Base-by-base conservation (phyloP, 2,329 filamentous ascomycete genomes). In the Claviceps sp. region DNA sequence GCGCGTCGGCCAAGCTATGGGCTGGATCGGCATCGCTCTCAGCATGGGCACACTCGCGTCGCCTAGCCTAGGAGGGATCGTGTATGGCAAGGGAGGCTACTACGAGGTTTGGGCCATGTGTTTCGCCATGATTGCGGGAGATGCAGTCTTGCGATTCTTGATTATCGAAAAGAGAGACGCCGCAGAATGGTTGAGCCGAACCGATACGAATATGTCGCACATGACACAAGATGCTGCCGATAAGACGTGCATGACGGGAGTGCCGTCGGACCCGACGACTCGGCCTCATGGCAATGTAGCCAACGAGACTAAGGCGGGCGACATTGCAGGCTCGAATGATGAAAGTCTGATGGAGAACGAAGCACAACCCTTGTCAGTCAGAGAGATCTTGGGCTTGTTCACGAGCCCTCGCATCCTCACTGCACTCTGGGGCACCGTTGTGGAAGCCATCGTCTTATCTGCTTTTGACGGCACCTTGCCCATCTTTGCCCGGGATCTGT, bases 31-130 rank as follows among this genome's bases (percentile, higher is more conserved):
- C 43, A 63, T 61, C 52, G 59, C 64, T 4, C 59, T 60, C n/a
- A 66, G 64, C 48, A 49, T 65, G n/a, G 64, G 62, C 22, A 61
- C 65, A 40, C 54, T 68, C 14, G 50, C 55, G 1, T 64, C 65
- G 14, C 65, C 65, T 40, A 51, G 67, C 2, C 55, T 67, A 2
- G 66, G 65, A 14, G 65, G 65, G 37, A 54, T 68, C 4, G 63
- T 67, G 3, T 67, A 66, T 45, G 58, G 59, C 18, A 58, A 58
- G 18, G 63, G 59, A 3, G 65, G 63, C 2, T 67, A 67, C 52
- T 65, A 65, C 52, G 50, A 63, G 16, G 63, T 68, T 24, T 68
- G 65, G 54, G 60, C 60, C 26, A 66, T 68, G 60, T 67, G 65
- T 48, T 67, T 67, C 50, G 65, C 62, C 8, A 56, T 68, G 2